Evolutionary conservation across 805 yeast genomes (phyloP).

Genomic region (Saccharomycopsis schoenii): DNA sequence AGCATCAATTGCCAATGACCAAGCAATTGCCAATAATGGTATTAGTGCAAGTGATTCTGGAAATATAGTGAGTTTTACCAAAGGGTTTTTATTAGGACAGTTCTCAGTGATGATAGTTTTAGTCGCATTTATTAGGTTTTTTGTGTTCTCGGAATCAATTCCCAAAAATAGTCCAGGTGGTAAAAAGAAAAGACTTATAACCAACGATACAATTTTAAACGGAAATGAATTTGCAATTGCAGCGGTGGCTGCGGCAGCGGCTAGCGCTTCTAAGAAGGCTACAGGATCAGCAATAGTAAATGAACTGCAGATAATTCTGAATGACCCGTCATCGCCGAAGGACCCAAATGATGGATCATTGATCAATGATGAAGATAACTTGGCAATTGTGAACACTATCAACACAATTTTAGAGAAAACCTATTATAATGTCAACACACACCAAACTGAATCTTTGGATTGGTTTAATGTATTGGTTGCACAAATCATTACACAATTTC

Average conservation of each 20-base stretch:
- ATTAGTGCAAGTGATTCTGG: neutral
- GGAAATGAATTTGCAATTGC: constrained; percentile 11
- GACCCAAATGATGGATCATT: neutral
- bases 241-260: constrained; percentile 17
- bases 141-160: constrained; percentile 61
- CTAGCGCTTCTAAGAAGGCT: constrained; percentile 20
- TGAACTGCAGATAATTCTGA: constrained; percentile 20
- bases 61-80: constrained; percentile 37
- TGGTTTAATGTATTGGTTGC: constrained; percentile 96
- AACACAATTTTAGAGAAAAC: constrained; percentile 74
- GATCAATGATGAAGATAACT: constrained; percentile 19
- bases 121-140: constrained; percentile 59
- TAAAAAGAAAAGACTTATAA: constrained; percentile 22
- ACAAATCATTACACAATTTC: constrained; percentile 75
- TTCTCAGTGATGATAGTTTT: constrained; percentile 56
- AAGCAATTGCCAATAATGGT: neutral
- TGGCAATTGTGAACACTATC: constrained; percentile 22
- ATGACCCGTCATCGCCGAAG: constrained; percentile 9
- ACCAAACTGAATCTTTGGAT: constrained; percentile 83
- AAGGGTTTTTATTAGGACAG: constrained; percentile 68
- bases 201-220: constrained; percentile 19
- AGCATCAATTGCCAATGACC: neutral
- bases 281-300: constrained; percentile 26
- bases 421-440: constrained; percentile 81
- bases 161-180: constrained; percentile 29